Conservation (phyloP, 2,329 filamentous ascomycete genomes). For the Colletotrichum sp. region DNA sequence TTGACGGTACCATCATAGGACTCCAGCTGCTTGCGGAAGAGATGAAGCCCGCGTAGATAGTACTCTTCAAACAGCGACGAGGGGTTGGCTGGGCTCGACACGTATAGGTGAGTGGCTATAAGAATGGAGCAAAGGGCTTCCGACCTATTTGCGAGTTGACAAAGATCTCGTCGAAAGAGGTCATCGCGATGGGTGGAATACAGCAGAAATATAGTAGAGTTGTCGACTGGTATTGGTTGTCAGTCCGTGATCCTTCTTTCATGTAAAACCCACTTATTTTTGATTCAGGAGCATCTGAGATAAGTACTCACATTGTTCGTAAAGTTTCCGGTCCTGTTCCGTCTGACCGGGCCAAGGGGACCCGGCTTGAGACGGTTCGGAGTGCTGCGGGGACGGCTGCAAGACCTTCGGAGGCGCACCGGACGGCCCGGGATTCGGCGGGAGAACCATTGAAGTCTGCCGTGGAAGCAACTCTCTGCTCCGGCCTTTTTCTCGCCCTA, state of each 20-base stretch:
- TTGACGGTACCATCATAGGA: background rate
- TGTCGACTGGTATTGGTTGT: background rate
- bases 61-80: background rate
- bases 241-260: background rate
- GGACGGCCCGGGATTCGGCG: background rate
- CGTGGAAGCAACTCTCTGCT: fast-evolving
- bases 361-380: background rate
- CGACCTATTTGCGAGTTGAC: background rate
- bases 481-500: background rate
- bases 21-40: background rate
- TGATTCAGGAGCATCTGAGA: background rate
- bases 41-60: background rate
- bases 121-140: background rate
- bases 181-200: background rate
- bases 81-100: background rate
- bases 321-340: background rate
- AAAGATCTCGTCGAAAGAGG: background rate
- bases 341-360: background rate
- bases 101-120: background rate
- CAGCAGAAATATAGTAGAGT: background rate
- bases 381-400: background rate
- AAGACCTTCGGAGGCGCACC: background rate
- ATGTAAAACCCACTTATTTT: fast-evolving
- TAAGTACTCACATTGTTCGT: background rate
- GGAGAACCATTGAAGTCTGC: background rate